Percentiles rank a stretch among this genome's conserved stretches.
Conservation (phyloP, 331 rosid species). For the Rosa hybrid region DNA sequence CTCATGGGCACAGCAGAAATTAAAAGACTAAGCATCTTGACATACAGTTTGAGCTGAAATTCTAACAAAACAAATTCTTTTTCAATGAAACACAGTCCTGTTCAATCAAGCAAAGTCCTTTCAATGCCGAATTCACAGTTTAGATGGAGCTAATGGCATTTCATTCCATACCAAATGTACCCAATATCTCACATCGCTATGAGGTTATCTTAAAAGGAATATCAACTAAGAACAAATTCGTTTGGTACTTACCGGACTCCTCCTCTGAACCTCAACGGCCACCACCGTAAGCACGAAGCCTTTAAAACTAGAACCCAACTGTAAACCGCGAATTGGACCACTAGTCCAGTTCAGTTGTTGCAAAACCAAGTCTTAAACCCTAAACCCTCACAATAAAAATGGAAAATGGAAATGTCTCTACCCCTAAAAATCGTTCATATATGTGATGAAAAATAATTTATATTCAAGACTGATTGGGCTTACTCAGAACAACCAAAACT, state of each 20-base stretch:
- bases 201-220: not conserved
- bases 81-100: not conserved
- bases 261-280: not conserved
- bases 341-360: not conserved
- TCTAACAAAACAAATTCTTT: not conserved
- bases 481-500: no score
- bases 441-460: no score
- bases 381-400: not conserved
- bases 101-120: not conserved
- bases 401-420: not conserved
- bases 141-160: not conserved
- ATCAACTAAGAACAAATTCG: not conserved
- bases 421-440: no score
- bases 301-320: not conserved
- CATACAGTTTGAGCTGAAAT: not conserved
- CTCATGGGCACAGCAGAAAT: not conserved
- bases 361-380: slow-evolving; percentile 9
- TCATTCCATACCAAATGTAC: not conserved
- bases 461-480: no score
- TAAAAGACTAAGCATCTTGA: not conserved
- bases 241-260: slow-evolving; percentile 7
- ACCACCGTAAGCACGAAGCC: not conserved
- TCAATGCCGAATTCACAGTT: not conserved
- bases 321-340: not conserved
- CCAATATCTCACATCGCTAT: not conserved